Percentiles rank a stretch among this genome's conserved stretches.
phyloP scores from a whole-genome alignment of 2,329 filamentous ascomycete species.

The Aureobasidium zeae region DNA sequence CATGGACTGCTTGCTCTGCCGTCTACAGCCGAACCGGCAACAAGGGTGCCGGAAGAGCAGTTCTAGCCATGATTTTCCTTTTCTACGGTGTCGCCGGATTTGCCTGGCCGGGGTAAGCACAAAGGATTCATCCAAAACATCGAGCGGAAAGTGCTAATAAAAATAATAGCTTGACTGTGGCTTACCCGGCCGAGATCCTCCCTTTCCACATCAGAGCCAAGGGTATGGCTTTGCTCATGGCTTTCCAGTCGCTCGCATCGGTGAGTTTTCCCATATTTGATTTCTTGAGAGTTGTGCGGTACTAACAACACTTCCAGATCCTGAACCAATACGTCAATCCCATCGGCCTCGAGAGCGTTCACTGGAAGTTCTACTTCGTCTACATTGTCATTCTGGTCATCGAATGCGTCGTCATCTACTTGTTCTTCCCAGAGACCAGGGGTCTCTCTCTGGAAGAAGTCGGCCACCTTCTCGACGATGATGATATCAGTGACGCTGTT shows the following conservation, averaged over 20 bases:
- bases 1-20: conserved; percentile 32
- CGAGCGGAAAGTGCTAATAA: conserved; percentile 33
- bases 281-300: too few relatives aligned
- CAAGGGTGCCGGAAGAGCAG: conserved; percentile 23
- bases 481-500: too few relatives aligned
- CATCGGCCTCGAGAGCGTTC: conserved; percentile 22
- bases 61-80: conserved; percentile 28
- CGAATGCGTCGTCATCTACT: conserved; percentile 27
- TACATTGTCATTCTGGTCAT: conserved; percentile 26
- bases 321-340: conserved; percentile 28
- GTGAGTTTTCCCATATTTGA: too few relatives aligned
- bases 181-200: conserved; percentile 39
- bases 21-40: conserved; percentile 21
- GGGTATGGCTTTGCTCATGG: conserved; percentile 20
- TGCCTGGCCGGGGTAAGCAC: neutral
- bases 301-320: too few relatives aligned
- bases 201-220: conserved; percentile 39
- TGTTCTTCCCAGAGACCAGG: conserved; percentile 34
- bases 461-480: conserved; percentile 37
- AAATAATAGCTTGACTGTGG: conserved; percentile 37
- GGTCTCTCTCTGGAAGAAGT: conserved; percentile 39
- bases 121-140: too few relatives aligned
- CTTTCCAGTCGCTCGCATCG: neutral
- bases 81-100: conserved; percentile 19
- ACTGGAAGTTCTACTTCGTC: conserved; percentile 27